phyloP scores from a whole-genome alignment of 2,329 filamentous ascomycete genomes.

The Tetracladium maxilliforme region DNA sequence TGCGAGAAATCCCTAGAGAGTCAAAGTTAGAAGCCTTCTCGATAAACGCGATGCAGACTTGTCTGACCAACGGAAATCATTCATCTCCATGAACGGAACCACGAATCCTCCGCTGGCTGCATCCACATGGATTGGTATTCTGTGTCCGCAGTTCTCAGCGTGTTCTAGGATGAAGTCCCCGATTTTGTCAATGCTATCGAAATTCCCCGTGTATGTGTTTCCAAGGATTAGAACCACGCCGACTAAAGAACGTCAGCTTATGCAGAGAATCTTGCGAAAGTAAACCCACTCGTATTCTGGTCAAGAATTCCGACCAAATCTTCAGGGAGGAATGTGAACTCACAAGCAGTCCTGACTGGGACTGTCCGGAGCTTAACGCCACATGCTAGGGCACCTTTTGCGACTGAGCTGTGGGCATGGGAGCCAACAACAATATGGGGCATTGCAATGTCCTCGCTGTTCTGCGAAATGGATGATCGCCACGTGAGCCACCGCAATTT shows the following conservation, averaged over 20 bases:
- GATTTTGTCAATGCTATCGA: constrained; percentile 56
- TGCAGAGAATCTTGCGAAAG: too few relatives aligned
- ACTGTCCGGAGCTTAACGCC: constrained; percentile 55
- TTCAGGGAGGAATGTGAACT: constrained; percentile 46
- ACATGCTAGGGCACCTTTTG: constrained; percentile 63
- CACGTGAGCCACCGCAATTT: constrained; percentile 60
- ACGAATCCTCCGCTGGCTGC: constrained; percentile 46
- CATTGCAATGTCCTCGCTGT: constrained; percentile 45
- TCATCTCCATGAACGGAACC: constrained; percentile 42
- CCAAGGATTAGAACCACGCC: constrained; percentile 62
- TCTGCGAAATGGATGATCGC: constrained; percentile 31
- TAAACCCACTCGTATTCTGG: constrained; percentile 66
- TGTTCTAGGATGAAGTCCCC: constrained; percentile 49
- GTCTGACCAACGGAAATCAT: constrained; percentile 37
- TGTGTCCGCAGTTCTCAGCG: constrained; percentile 42
- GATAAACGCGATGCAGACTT: constrained; percentile 6
- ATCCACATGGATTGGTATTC: constrained; percentile 56
- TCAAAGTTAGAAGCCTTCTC: not conserved
- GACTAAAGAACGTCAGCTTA: too few relatives aligned
- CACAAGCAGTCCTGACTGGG: constrained; percentile 44
- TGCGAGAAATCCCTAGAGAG: constrained; percentile 37
- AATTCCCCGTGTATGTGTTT: constrained; percentile 61
- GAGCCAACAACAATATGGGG: constrained; percentile 65
- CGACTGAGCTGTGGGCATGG: constrained; percentile 58
- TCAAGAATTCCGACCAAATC: constrained; percentile 53